phyloP scores from a whole-genome alignment of 1,284 basidiomycete species.

The Trametes pubescens region DNA sequence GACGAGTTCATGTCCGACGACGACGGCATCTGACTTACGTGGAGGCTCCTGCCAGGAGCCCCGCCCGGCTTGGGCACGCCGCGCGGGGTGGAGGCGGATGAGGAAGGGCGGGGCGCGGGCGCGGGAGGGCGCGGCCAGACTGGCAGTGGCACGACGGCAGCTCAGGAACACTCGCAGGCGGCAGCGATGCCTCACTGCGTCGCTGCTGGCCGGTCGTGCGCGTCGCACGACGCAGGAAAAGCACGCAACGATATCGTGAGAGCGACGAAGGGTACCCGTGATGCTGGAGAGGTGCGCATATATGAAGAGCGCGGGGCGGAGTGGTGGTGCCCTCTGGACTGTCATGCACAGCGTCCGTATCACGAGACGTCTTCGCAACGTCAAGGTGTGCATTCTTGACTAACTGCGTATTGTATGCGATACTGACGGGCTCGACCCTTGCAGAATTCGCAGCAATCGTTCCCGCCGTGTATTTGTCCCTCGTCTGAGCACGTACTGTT shows the following conservation, averaged over 20 bases:
- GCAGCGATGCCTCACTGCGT: slow-evolving; percentile 9
- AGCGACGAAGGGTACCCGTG: slow-evolving; percentile 14
- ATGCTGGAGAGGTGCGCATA: slow-evolving; percentile 13
- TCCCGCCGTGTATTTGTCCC: slow-evolving; percentile 27
- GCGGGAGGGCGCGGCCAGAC: slow-evolving; percentile 16
- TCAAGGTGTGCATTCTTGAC: slow-evolving; percentile 19
- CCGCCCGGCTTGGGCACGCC: slow-evolving; percentile 61
- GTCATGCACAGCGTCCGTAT: slow-evolving; percentile 20
- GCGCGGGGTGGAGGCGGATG: slow-evolving; percentile 61
- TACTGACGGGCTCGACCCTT: neutral
- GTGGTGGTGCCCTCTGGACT: slow-evolving; percentile 11
- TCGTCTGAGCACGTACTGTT: slow-evolving; percentile 24
- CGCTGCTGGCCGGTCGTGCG: neutral
- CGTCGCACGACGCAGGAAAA: slow-evolving; percentile 7
- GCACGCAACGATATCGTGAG: slow-evolving; percentile 9
- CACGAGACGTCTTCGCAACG: slow-evolving; percentile 29
- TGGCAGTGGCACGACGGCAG: slow-evolving; percentile 3
- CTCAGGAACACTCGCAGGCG: neutral
- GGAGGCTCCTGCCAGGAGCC: slow-evolving; percentile 81
- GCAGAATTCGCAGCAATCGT: slow-evolving; percentile 23
- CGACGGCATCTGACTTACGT: slow-evolving; percentile 84
- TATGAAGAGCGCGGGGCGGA: neutral
- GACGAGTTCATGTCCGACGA: slow-evolving; percentile 87
- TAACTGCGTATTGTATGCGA: no score
- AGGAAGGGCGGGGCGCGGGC: slow-evolving; percentile 46